Percentiles rank a stretch among this genome's conserved stretches.
phyloP scores from a whole-genome alignment of 129 eudicot species.

The Lonicera japonica region DNA sequence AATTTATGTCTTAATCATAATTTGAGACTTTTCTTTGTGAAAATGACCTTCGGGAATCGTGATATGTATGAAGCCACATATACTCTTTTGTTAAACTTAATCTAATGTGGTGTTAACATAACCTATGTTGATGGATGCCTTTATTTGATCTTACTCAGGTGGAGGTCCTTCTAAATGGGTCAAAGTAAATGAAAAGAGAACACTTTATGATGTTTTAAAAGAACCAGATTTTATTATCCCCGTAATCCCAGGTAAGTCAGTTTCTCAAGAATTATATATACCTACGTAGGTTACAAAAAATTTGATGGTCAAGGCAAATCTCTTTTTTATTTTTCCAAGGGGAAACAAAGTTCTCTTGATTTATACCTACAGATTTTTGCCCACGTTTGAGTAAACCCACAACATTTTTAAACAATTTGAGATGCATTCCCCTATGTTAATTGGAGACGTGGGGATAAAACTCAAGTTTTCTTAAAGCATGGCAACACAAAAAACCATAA shows the following conservation, averaged over 20 bases:
- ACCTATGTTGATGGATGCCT: not conserved
- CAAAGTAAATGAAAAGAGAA: conserved; percentile 66
- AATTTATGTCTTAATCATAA: too few species aligned
- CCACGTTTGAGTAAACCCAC: too few species aligned
- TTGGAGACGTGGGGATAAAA: too few species aligned
- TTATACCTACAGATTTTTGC: too few species aligned
- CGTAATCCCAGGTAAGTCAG: conserved; percentile 79
- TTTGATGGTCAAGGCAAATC: not conserved
- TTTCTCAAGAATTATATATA: not conserved
- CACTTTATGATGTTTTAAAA: conserved; percentile 64
- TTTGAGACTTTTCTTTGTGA: too few species aligned
- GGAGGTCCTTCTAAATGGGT: conserved; percentile 46
- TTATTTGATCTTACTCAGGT: conserved; percentile 27
- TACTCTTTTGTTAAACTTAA: not conserved
- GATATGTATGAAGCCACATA: not conserved
- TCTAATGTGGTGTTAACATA: not conserved
- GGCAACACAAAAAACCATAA: too few species aligned
- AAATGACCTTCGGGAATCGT: too few species aligned
- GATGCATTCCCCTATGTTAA: too few species aligned
- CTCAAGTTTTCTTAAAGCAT: too few species aligned
- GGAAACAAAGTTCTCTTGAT: too few species aligned
- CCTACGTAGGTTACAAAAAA: not conserved
- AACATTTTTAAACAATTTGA: too few species aligned
- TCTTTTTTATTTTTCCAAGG: not conserved
- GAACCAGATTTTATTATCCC: conserved; percentile 56